Evolutionary conservation across 306 rosid species (phyloP).

Genomic region (Castanopsis chinensis): DNA sequence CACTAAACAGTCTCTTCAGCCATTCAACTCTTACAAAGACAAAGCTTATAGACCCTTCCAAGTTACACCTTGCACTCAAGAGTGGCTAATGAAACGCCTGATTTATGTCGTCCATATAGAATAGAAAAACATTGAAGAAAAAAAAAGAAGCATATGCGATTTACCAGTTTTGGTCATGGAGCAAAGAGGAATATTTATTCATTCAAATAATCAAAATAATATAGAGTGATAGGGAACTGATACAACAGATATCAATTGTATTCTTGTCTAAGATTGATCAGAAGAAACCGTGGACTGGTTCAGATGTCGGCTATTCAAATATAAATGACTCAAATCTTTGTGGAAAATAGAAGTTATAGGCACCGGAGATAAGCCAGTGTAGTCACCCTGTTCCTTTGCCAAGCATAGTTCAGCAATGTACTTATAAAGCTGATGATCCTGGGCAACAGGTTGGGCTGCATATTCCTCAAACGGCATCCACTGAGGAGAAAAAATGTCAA

Average conservation of each 20-base stretch:
- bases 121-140: background rate
- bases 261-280: background rate
- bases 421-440: constrained; percentile 1
- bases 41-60: background rate
- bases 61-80: background rate
- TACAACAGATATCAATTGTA: background rate
- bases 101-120: background rate
- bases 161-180: background rate
- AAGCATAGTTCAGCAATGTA: background rate
- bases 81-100: background rate
- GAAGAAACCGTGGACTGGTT: background rate
- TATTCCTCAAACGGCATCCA: constrained; percentile 8
- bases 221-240: background rate
- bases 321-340: background rate
- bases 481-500: background rate
- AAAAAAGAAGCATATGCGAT: background rate
- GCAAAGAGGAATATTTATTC: background rate
- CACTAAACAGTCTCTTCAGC: background rate
- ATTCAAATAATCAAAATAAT: background rate
- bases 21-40: background rate
- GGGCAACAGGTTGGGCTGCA: constrained; percentile 11
- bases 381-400: background rate
- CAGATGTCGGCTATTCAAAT: background rate
- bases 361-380: background rate
- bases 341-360: background rate